Evolutionary conservation across 2,329 filamentous ascomycete genomes (phyloP).

Genomic region (Botrytis cinerea): DNA sequence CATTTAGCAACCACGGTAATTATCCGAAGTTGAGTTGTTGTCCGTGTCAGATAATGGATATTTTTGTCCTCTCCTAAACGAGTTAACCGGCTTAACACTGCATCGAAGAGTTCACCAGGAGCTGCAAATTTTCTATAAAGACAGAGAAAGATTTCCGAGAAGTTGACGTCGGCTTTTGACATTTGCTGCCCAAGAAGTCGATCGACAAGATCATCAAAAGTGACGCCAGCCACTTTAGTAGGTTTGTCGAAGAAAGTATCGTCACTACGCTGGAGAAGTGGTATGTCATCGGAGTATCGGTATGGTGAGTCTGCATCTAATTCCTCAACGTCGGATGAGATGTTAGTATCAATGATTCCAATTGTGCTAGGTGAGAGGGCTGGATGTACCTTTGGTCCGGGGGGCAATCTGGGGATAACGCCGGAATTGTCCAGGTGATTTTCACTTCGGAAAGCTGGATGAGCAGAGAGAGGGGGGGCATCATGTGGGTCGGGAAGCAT

Average conservation of each 20-base stretch:
- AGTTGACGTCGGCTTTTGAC: conserved; percentile 86
- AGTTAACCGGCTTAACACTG: conserved; percentile 77
- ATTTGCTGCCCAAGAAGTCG: conserved; percentile 80
- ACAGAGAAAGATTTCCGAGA: conserved; percentile 84
- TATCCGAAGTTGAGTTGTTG: conserved; percentile 78
- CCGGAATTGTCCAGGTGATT: conserved; percentile 32
- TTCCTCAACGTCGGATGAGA: conserved; percentile 54
- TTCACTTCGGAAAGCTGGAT: conserved; percentile 40
- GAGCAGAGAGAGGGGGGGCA: conserved; percentile 39
- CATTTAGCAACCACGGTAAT: conserved; percentile 85
- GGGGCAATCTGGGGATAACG: conserved; percentile 25
- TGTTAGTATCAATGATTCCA: conserved; percentile 33
- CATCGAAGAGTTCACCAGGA: conserved; percentile 73
- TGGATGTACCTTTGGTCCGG: conserved; percentile 29
- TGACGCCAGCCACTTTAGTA: conserved; percentile 54
- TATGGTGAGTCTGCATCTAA: conserved; percentile 69
- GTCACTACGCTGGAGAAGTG: conserved; percentile 66
- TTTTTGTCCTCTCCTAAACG: conserved; percentile 65
- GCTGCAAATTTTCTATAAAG: conserved; percentile 92
- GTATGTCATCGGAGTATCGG: conserved; percentile 66
- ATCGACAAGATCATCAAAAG: conserved; percentile 76
- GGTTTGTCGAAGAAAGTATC: conserved; percentile 60
- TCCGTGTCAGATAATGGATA: conserved; percentile 72
- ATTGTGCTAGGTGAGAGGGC: conserved; percentile 30
- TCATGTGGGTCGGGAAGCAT: conserved; percentile 38